Evolutionary conservation across 2,329 filamentous ascomycete species (phyloP), one percentile per base, ranked within the genome.

Genomic region (Colletotrichum sp.): DNA sequence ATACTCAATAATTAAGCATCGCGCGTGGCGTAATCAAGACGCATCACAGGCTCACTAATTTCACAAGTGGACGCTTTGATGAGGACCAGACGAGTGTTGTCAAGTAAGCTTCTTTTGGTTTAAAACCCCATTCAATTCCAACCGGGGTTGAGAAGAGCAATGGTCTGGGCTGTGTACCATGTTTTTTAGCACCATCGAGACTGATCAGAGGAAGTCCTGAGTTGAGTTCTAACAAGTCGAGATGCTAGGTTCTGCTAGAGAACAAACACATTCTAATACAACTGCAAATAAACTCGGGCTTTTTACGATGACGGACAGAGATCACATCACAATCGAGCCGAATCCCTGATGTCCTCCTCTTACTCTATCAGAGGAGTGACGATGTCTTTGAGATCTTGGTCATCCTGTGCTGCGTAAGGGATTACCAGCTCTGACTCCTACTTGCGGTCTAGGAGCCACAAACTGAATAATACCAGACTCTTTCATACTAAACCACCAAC

Each of bases 251-350:
- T n/a, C n/a, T n/a, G n/a, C n/a, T n/a, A n/a, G n/a, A n/a, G n/a
- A n/a, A n/a, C n/a, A n/a, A n/a, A n/a, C n/a, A n/a, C 19, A 6
- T 4, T 2, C 8, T 6, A 4, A 44, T n/a, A 11, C 19, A n/a
- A 48, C 0, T 12, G 6, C 39, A 2, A 48, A 48, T n/a, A 48
- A 22, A 22, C 19, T 7, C n/a, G 11, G 44, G 12, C n/a, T 48
- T 48, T 12, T 13, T 11, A 48, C 5, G 11, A 22, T 22, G 44
- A 48, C 1, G 1, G 44, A 48, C 44, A 22, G 0, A 8, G 19
- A 1, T 0, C 3, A 1, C 6, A 48, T n/a, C 6, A 7, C 3
- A 13, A 2, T 4, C 1, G 2, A 22, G 44, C n/a, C 9, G 19
- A 48, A 7, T 7, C 3, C 9, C 11, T 22, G n/a, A 7, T 48